A percentile compares a stretch with the other conserved stretches of the same genome.
Evolutionary conservation across 2,329 filamentous ascomycete genomes (phyloP).

Genomic region (Pseudocercospora cruenta): DNA sequence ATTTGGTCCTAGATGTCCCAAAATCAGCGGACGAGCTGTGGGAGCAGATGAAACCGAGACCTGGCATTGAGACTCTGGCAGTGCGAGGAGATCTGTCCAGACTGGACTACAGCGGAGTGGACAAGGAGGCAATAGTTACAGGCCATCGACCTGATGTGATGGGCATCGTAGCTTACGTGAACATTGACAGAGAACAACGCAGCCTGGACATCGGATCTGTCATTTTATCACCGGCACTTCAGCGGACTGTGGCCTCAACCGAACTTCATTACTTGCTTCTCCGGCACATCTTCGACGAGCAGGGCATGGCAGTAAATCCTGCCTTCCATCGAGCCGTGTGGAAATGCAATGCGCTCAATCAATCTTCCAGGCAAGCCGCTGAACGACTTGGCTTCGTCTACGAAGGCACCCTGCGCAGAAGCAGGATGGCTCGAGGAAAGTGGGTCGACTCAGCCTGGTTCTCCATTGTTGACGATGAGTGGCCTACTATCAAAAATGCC

Average conservation of each 20-base stretch:
- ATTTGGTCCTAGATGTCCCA: slow-evolving; percentile 42
- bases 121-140: slow-evolving; percentile 11
- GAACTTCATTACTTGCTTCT: slow-evolving; percentile 62
- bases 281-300: slow-evolving; percentile 52
- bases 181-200: slow-evolving; percentile 53
- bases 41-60: slow-evolving; percentile 14
- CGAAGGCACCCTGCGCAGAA: slow-evolving; percentile 65
- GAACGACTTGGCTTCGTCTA: slow-evolving; percentile 60
- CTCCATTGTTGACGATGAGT: slow-evolving; percentile 63
- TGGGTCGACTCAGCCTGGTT: slow-evolving; percentile 65
- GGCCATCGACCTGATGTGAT: slow-evolving; percentile 28
- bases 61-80: slow-evolving; percentile 45
- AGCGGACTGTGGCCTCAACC: slow-evolving; percentile 60
- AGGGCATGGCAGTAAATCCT: slow-evolving; percentile 32
- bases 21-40: slow-evolving; percentile 30
- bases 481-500: slow-evolving; percentile 52
- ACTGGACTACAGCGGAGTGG: neutral
- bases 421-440: slow-evolving; percentile 62
- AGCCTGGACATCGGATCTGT: slow-evolving; percentile 59
- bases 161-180: slow-evolving; percentile 51
- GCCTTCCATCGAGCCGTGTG: slow-evolving; percentile 63
- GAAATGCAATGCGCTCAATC: slow-evolving; percentile 65
- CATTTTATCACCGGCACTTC: slow-evolving; percentile 55
- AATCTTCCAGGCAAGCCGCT: slow-evolving; percentile 58
- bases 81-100: slow-evolving; percentile 43